A percentile compares a stretch with the other conserved stretches of the same genome.
phyloP scores from a whole-genome alignment of 345 rosid species.

The Gossypium turneri region DNA sequence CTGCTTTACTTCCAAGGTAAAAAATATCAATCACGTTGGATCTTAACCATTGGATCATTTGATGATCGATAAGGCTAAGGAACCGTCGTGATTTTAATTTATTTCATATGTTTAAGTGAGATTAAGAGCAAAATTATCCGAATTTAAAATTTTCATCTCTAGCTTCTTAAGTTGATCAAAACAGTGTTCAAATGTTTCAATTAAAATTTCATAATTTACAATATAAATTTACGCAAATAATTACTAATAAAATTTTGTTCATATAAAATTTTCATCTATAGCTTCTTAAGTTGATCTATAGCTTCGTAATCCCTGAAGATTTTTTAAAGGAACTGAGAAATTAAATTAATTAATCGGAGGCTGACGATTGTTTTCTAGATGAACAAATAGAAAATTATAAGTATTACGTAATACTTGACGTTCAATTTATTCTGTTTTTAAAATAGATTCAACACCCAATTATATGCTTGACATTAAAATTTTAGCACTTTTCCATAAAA shows the following conservation, averaged over 20 bases:
- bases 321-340: background rate
- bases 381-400: background rate
- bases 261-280: background rate
- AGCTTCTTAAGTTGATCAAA: background rate
- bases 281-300: background rate
- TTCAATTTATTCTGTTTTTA: no score
- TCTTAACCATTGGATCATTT: background rate
- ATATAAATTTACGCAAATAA: background rate
- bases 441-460: background rate
- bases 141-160: background rate
- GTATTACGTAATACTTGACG: no score
- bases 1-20: slow-evolving; percentile 73
- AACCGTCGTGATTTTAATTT: background rate
- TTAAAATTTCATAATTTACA: no score
- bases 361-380: background rate
- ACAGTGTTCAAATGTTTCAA: background rate
- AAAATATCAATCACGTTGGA: background rate
- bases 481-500: no score
- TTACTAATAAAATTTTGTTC: no score
- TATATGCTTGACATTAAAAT: background rate
- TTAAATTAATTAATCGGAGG: background rate
- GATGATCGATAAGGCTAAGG: background rate
- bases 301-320: no score
- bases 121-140: background rate
- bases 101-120: background rate